Evolutionary conservation across 2,329 filamentous ascomycete species (phyloP), one percentile per base, ranked within the genome.

Genomic region (Chlorencoelia australis): DNA sequence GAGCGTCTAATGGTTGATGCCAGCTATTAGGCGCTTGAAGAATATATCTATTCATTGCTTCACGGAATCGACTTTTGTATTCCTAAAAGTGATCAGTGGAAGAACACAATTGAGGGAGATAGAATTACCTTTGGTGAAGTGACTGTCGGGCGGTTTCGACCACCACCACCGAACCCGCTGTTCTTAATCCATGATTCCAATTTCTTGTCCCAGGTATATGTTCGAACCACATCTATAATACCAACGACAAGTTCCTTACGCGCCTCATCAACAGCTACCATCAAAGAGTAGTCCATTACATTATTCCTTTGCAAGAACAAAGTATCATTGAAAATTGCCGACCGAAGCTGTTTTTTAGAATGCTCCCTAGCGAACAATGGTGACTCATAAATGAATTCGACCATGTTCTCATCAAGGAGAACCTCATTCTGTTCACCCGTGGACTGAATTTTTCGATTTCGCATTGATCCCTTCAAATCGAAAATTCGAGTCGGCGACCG

Each of bases 161-260:
- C 79, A 40, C 79, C 77, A 5, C 79, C 77, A 1, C 75, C 82
- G 52, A 88, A 86, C 1, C 84, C 91, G 25, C 89, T 82, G 55
- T 96, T 46, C 61, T 98, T 98, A 71, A 98, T 95, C 91, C 91
- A 98, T 37, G 82, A 91, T 64, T 98, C 91, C n/a, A 98, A 73
- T 58, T 95, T 95, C 69, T 98, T 98, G 66, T 98, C 91, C 87
- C 91, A 98, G 0, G 91, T 98, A 57, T 96, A 98, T 0, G 91
- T 98, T 37, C 91, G 78, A 48, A 98, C 96, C 58, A 91, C 96
- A 59, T 98, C 89, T 46, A 98, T 96, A 53, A 98, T 96, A 4
- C 91, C 91, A 2, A 98, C 88, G 10, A 96, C 86, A 10, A 98
- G 74, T 61, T 98, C 89, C 52, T 89, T 88, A 45, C 78, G 75